Conservation (phyloP, 2,329 filamentous ascomycete genomes). For the Volutella citrinella region DNA sequence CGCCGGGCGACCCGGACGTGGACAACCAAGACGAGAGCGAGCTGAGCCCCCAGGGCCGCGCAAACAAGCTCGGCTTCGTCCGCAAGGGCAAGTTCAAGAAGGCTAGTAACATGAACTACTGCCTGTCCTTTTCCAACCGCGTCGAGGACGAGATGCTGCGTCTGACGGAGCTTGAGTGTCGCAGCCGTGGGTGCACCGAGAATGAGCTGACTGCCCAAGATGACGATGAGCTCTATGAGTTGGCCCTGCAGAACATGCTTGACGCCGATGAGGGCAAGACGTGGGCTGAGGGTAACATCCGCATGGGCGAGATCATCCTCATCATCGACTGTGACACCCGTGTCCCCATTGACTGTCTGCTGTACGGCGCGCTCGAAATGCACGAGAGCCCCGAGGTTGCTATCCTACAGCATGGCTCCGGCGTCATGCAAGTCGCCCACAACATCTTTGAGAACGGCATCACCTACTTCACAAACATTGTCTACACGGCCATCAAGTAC, state of each 20-base stretch:
- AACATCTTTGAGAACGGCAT: conserved; percentile 72
- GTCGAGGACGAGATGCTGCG: conserved; percentile 50
- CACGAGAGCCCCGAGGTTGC: conserved; percentile 66
- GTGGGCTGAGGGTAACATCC: conserved; percentile 56
- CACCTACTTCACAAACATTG: conserved; percentile 75
- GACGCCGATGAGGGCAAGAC: conserved; percentile 49
- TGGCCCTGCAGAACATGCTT: conserved; percentile 43
- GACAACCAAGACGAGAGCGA: conserved; percentile 42
- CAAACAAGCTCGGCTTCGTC: conserved; percentile 46
- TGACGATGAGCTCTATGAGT: conserved; percentile 42
- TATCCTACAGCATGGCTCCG: conserved; percentile 69
- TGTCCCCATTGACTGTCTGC: conserved; percentile 59
- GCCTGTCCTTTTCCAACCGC: conserved; percentile 50
- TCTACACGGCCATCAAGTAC: conserved; percentile 71
- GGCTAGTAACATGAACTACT: conserved; percentile 68
- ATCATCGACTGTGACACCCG: conserved; percentile 67
- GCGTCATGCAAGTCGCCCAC: conserved; percentile 73
- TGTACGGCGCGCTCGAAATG: conserved; percentile 71
- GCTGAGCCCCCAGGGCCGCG: conserved; percentile 18
- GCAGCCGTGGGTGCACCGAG: conserved; percentile 14
- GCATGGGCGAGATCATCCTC: conserved; percentile 56
- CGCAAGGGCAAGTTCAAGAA: conserved; percentile 63
- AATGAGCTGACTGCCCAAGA: conserved; percentile 46
- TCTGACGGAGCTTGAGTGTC: conserved; percentile 17
- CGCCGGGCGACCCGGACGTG: conserved; percentile 18